phyloP scores from a whole-genome alignment of 2,329 filamentous ascomycete species.

The Hansfordia pulvinata region DNA sequence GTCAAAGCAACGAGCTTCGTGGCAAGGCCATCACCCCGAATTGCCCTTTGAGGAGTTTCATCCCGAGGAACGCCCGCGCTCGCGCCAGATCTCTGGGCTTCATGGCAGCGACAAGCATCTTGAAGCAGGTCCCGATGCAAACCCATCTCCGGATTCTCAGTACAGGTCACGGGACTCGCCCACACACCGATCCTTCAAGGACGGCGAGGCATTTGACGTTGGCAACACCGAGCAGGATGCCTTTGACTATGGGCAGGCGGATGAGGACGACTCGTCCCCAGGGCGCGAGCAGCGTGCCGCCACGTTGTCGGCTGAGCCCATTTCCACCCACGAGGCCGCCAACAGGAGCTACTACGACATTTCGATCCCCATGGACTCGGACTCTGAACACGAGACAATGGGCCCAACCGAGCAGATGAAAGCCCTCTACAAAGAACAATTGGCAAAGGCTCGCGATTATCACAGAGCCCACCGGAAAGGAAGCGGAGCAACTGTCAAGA shows the following conservation, averaged over 20 bases:
- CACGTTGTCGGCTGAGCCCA: slow-evolving; percentile 8
- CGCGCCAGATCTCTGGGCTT: too few species aligned
- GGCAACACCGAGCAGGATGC: too few species aligned
- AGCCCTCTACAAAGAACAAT: slow-evolving; percentile 16
- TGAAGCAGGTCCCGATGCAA: too few species aligned
- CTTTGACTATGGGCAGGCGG: not conserved
- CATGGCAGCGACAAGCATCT: too few species aligned
- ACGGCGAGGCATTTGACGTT: too few species aligned
- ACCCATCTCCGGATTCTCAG: not conserved
- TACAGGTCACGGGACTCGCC: too few species aligned
- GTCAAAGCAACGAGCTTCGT: not conserved
- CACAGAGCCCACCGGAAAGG: slow-evolving; percentile 7
- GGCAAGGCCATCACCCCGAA: too few species aligned
- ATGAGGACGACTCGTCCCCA: slow-evolving; percentile 33
- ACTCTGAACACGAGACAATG: slow-evolving; percentile 10
- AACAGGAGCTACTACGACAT: slow-evolving; percentile 19
- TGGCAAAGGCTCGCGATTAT: slow-evolving; percentile 13
- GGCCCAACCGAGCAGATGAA: slow-evolving; percentile 15
- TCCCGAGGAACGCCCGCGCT: not conserved
- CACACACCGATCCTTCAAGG: too few species aligned
- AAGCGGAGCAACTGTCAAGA: slow-evolving; percentile 14
- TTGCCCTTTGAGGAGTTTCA: too few species aligned
- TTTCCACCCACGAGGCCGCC: slow-evolving; percentile 12
- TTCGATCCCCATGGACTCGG: slow-evolving; percentile 17
- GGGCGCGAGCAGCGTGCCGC: slow-evolving; percentile 7